Evolutionary conservation across 2,329 filamentous ascomycete genomes (phyloP), one percentile per base, ranked within the genome.

Genomic region (Colletotrichum scovillei): DNA sequence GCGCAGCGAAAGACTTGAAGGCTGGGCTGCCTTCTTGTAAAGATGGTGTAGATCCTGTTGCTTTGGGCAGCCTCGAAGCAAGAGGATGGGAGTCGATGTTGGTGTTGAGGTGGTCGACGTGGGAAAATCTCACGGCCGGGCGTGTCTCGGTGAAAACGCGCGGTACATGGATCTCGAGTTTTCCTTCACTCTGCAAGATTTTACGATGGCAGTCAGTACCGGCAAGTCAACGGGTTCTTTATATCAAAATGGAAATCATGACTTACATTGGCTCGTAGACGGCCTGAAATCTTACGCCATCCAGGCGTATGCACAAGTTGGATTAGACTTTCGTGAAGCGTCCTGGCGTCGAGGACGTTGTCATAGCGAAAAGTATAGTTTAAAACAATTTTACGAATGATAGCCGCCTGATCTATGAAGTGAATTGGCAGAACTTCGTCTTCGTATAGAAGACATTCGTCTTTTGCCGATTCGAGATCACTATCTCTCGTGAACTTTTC

Each of bases 241-340:
- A 16, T 28, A 16, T 42, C 7, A 19, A 6, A 42, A 19, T 42
- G 6, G 7, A 42, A 5, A 8, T 42, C 38, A 19, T 42, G 38
- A 69, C 67, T 16, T 78, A 83, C 83, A 69, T 82, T 83, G 16
- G 78, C 32, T 22, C 84, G 78, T 9, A 88, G 72, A 5, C 86
- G 80, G 5, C 84, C 86, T 0, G 84, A 85, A 1, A 88, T 73
- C 72, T 85, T 85, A 26, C 80, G 80, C 86, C 86, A 88, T 32
- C 83, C 83, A 0, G 82, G 83, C 8, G 80, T 82, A 19, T 83
- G 78, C 7, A 88, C 73, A 19, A 88, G 76, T n/a, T 75, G 76
- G 12, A 78, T 76, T 1, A 88, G 77, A 1, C 84, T 75, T 5
- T 57, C 69, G 4, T 78, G 77, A 2, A 88, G 78, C 62, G 79